phyloP scores from a whole-genome alignment of 768 basidiomycete species.

The Suillus fuscotomentosus region DNA sequence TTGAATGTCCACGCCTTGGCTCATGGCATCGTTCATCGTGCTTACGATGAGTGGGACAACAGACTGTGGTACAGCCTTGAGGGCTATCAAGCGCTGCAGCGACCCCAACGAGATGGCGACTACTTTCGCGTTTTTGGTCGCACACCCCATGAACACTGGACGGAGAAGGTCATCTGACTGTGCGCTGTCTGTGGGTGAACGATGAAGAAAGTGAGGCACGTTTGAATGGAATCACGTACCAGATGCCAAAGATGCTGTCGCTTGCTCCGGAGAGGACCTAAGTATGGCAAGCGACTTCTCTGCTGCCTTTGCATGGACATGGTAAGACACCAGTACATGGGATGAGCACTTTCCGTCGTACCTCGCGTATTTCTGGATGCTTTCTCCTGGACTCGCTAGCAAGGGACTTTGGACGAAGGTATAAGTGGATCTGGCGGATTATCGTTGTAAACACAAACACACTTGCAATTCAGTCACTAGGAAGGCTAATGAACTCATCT shows the following conservation, averaged over 20 bases:
- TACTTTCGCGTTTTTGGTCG: slow-evolving; percentile 91
- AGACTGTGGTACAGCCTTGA: slow-evolving; percentile 81
- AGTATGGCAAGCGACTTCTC: slow-evolving; percentile 85
- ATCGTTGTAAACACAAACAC: slow-evolving; percentile 21
- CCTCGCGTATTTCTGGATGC: slow-evolving; percentile 93
- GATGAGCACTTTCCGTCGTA: slow-evolving; percentile 23
- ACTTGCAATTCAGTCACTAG: slow-evolving; percentile 76
- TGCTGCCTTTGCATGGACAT: slow-evolving; percentile 56
- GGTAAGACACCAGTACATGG: not conserved
- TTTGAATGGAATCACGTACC: slow-evolving; percentile 43
- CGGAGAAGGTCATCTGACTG: slow-evolving; percentile 79
- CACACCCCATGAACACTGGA: slow-evolving; percentile 93
- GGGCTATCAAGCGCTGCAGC: slow-evolving; percentile 83
- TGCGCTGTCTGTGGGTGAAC: slow-evolving; percentile 55
- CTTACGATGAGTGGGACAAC: slow-evolving; percentile 77
- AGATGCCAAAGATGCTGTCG: slow-evolving; percentile 66
- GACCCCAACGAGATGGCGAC: slow-evolving; percentile 90
- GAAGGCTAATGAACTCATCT: slow-evolving; percentile 69
- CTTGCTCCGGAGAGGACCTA: slow-evolving; percentile 79
- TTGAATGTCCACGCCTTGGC: slow-evolving; percentile 96
- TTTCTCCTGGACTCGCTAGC: slow-evolving; percentile 86
- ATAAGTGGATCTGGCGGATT: slow-evolving; percentile 9
- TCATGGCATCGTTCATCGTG: slow-evolving; percentile 85
- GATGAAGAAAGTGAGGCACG: not conserved
- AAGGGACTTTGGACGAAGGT: slow-evolving; percentile 55